A percentile compares a stretch with the other conserved stretches of the same genome.
These are phyloP conservation scores for Dryas integrifolia DNA, from an alignment of 331 rosid species.

Conservation along the genomic window DNA sequence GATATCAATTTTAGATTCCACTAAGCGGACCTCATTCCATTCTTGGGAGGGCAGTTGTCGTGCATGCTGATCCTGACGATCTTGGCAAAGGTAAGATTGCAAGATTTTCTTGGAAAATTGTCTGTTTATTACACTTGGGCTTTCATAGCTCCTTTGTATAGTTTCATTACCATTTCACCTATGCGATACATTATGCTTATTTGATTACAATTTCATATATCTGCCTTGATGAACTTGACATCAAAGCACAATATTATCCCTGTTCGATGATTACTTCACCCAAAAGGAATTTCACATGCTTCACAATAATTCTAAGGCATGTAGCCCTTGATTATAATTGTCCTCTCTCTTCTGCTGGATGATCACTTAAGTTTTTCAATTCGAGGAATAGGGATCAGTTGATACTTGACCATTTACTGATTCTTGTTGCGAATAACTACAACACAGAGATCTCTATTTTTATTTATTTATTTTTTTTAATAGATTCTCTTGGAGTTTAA, in stretches of 20 bases:
- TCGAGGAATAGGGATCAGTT: not conserved
- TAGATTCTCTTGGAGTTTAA: not conserved
- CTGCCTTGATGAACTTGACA: not conserved
- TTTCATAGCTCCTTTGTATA: not conserved
- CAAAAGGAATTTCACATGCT: not conserved
- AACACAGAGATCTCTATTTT: not conserved
- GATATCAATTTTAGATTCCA: slow-evolving; percentile 53
- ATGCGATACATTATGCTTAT: not conserved
- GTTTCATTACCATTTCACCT: not conserved
- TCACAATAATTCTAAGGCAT: not conserved
- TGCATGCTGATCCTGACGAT: slow-evolving; percentile 97
- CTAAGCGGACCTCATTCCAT: slow-evolving; percentile 74
- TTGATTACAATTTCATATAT: not conserved
- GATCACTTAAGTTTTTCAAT: not conserved
- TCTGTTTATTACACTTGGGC: not conserved
- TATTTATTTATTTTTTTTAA: not conserved
- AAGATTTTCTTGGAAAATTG: not conserved
- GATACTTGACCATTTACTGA: not conserved
- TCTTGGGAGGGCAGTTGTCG: slow-evolving; percentile 85
- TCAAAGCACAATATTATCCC: not conserved
- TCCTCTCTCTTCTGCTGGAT: not conserved
- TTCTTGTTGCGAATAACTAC: not conserved
- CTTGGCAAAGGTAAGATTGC: slow-evolving; percentile 65
- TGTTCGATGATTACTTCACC: not conserved
- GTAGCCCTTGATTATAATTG: not conserved